Percentiles rank a stretch among this genome's conserved stretches.
Evolutionary conservation across 78 protist species (phyloP).

Genomic region (Dictyostelium capitatum): DNA sequence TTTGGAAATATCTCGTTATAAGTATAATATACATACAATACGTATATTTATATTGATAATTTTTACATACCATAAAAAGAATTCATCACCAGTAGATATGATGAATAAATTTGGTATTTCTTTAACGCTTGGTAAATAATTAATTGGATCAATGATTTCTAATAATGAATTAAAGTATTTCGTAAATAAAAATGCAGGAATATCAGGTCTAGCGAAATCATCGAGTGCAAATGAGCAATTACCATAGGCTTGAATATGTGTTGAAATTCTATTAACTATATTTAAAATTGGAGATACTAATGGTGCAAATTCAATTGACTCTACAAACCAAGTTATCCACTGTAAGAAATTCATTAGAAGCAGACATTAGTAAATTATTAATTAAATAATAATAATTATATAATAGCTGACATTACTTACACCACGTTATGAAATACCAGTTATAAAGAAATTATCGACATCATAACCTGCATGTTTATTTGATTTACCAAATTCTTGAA

Average conservation of each 20-base stretch:
- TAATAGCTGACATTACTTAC: too few species aligned
- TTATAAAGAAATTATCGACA: constrained; percentile 33
- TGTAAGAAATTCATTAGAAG: too few species aligned
- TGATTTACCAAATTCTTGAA: constrained; percentile 43
- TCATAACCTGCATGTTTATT: too few species aligned
- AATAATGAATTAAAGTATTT: neutral
- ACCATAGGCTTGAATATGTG: constrained; percentile 42
- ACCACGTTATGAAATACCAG: constrained; percentile 53
- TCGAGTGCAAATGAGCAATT: constrained; percentile 44
- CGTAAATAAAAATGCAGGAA: neutral
- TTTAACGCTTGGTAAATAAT: neutral
- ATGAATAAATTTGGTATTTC: constrained; percentile 53
- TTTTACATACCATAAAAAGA: constrained; percentile 61
- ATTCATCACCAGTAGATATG: constrained; percentile 31
- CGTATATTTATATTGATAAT: too few species aligned
- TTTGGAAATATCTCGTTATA: too few species aligned
- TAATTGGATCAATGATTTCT: constrained; percentile 46
- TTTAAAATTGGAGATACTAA: constrained; percentile 56
- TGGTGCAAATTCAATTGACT: constrained; percentile 55
- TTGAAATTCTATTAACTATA: neutral
- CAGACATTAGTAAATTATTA: too few species aligned
- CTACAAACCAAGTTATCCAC: constrained; percentile 72
- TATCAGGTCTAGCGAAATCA: constrained; percentile 10
- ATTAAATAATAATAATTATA: too few species aligned
- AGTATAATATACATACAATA: too few species aligned